Evolutionary conservation across 2,329 filamentous ascomycete genomes (phyloP).

Genomic region (Pseudogymnoascus sp.): DNA sequence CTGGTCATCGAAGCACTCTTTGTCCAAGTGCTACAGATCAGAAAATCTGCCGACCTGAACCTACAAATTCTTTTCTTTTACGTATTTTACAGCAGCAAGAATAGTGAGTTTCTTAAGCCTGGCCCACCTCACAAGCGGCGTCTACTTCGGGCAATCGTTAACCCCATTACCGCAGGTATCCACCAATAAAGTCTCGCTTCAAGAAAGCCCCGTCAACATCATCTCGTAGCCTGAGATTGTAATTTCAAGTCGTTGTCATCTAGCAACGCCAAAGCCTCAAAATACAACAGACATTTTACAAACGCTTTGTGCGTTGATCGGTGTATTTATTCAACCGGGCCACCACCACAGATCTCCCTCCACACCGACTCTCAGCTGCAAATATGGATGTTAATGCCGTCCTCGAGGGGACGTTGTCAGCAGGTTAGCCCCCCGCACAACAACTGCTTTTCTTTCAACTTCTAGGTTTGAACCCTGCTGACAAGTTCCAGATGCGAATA

Average conservation of each 20-base stretch:
- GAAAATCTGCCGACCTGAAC: not conserved
- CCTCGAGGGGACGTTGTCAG: slow-evolving; percentile 91
- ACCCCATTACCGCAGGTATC: slow-evolving; percentile 7
- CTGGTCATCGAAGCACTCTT: slow-evolving; percentile 5
- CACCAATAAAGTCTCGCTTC: slow-evolving; percentile 10
- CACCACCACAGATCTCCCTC: slow-evolving; percentile 2
- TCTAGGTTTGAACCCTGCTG: slow-evolving; percentile 24
- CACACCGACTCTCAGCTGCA: slow-evolving; percentile 26
- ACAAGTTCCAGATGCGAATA: slow-evolving; percentile 65
- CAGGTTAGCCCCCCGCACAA: slow-evolving; percentile 55
- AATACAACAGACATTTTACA: slow-evolving; percentile 9
- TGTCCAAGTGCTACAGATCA: slow-evolving; percentile 6
- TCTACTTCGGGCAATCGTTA: slow-evolving; percentile 9
- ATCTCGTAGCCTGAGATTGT: slow-evolving; percentile 9
- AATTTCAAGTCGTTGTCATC: slow-evolving; percentile 11
- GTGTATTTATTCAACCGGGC: slow-evolving; percentile 8
- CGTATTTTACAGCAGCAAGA: not conserved
- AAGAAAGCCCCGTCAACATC: slow-evolving; percentile 8
- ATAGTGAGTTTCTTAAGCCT: not conserved
- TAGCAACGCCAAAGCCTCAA: slow-evolving; percentile 7
- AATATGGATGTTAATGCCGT: slow-evolving; percentile 97
- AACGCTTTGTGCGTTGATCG: slow-evolving; percentile 10
- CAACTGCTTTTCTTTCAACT: slow-evolving; percentile 11
- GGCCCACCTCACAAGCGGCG: slow-evolving; percentile 2
- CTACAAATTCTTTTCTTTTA: slow-evolving; percentile 4